Evolutionary conservation across 768 basidiomycete species (phyloP), one percentile per base, ranked within the genome.

Genomic region (Phallus indusiatus): DNA sequence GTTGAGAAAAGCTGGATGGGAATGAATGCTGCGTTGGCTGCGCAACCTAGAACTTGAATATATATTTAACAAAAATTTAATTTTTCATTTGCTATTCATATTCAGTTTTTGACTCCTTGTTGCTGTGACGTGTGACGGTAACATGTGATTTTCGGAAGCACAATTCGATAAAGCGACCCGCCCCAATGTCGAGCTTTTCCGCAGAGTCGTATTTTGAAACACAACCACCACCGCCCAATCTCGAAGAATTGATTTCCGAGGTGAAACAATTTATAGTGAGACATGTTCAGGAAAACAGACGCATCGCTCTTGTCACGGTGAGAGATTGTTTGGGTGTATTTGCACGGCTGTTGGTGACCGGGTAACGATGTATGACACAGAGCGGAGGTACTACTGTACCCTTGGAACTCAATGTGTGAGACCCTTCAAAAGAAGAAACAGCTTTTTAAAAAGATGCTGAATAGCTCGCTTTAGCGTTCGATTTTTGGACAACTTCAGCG

Each of bases 1-100:
- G 90, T 94, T 14, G 96, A 99, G 75, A 97, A 97, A 81, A 93
- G 92, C n/a, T 96, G 94, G 90, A 93, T 93, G 90, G 88, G 87
- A 37, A 86, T 93, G 81, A 92, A 92, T 64, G 90, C 90, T 35
- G 90, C 90, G 11, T 82, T 89, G 69, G 90, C 90, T 51, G 90
- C 90, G 20, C 87, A 89, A 46, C 47, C 64, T 16, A 51, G 50
- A 50, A 51, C 24, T 34, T 59, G 48, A 59, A 7, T 51, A 34
- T 51, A 14, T 22, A 22, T 14, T 51, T 16, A 12, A 34, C 28
- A 51, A 51, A 50, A 16, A 22, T 51, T 51, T 22, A 51, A n/a
- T 42, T 42, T 42, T 10, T 42, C 12, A n/a, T 14, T 42, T 42
- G 20, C 2, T 22, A 16, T 22, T 14, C 50, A 51, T 50, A 28